Percentiles rank a stretch among this genome's conserved stretches.
Conservation (phyloP, 2,329 filamentous ascomycete genomes). For the Penicillium sp. region DNA sequence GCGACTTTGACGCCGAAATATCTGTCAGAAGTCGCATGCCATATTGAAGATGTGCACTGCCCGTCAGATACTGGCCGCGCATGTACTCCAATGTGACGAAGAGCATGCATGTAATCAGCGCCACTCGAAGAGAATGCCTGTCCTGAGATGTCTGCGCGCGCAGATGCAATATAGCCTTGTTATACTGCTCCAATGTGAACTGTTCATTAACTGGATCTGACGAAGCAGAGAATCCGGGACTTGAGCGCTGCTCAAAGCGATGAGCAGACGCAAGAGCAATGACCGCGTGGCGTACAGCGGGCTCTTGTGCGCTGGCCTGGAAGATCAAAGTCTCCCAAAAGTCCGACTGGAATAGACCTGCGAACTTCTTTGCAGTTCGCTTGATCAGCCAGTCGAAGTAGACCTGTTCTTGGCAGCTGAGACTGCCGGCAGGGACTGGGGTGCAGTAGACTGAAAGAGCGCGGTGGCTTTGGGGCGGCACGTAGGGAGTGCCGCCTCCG, state of each 20-base stretch:
- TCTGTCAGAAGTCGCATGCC: constrained; percentile 33
- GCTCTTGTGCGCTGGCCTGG: constrained; percentile 42
- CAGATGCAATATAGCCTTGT: constrained; percentile 41
- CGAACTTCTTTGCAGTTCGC: constrained; percentile 33
- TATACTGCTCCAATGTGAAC: constrained; percentile 42
- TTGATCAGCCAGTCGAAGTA: constrained; percentile 34
- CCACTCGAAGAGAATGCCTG: constrained; percentile 35
- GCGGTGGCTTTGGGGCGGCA: constrained; percentile 18
- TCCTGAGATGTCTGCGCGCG: constrained; percentile 27
- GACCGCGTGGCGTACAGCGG: constrained; percentile 47
- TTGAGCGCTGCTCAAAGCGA: constrained; percentile 15
- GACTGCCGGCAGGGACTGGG: constrained; percentile 12
- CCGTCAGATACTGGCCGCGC: constrained; percentile 31
- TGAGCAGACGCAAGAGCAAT: constrained; percentile 45
- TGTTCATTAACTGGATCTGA: constrained; percentile 26
- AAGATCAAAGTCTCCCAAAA: constrained; percentile 46
- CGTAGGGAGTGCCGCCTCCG: constrained; percentile 34
- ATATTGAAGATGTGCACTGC: constrained; percentile 32
- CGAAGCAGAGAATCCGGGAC: not conserved
- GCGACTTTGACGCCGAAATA: constrained; percentile 2
- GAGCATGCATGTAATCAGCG: constrained; percentile 46
- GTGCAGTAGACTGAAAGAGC: constrained; percentile 18
- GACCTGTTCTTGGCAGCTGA: constrained; percentile 22
- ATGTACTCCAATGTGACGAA: constrained; percentile 47
- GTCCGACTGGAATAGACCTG: constrained; percentile 36